Evolutionary conservation across 257 asterid species (phyloP), one percentile per base, ranked within the genome.

Genomic region (Solanum acaule): DNA sequence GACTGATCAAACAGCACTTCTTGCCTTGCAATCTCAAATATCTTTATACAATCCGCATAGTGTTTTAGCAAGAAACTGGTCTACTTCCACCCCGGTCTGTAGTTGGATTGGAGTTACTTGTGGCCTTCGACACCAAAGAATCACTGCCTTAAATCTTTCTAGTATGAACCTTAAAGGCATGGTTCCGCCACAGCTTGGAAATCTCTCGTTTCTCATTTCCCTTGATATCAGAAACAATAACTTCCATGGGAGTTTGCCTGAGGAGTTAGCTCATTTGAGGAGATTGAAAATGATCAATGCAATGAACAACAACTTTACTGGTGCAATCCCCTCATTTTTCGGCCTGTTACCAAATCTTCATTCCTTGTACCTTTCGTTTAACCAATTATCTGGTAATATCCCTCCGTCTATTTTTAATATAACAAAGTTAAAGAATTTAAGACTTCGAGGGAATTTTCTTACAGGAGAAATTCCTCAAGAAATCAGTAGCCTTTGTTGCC

Each of bases 391-490:
- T 10, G 85, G 65, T 25, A 79, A 0, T 27, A 79, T 79, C 15
- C 85, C 85, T 42, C 37, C 38, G 0, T 79, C 85, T 33, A 3
- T 79, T 25, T 79, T 44, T 44, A 79, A 44, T 1, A 79, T 79
- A 79, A 25, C 85, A 79, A 79, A 44, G 15, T 65, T 79, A 8
- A 79, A 42, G 10, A 0, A 44, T 0, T 42, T 79, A 15, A 0
- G 85, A 27, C 65, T 79, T 4, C 85, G 38, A 79, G 85, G 85
- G 38, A 79, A 44, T 27, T 25, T 44, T 44, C 85, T 79, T 79
- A 3, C 2, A 0, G 70, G 87, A 56, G 71, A 23, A 56, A 75
- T 88, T 38, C 93, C 92, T 8, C 87, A 83, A 88, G 88, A 91
- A 76, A 70, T 86, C 40, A 67, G 88, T 68, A 83, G 76, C 25